Base-by-base conservation (phyloP, 2,329 filamentous ascomycete genomes). In the Monascus ruber region DNA sequence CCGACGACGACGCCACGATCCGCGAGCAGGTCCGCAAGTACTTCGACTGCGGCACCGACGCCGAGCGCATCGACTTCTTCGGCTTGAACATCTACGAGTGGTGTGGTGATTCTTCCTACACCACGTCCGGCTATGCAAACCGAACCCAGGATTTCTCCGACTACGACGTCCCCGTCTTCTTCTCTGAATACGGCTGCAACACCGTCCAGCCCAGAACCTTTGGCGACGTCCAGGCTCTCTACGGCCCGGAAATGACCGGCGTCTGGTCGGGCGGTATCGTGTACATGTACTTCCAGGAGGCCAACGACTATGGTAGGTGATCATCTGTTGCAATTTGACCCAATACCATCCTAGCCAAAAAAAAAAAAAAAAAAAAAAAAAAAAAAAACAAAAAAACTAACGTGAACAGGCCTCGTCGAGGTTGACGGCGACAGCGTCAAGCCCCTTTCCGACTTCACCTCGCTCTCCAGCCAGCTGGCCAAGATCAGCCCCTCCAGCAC, bases 11-110 rank as follows among this genome's bases (percentile, higher is more conserved):
- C 61, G 74, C 78, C 31, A 72, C 77, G n/a, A 93, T 93, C 51
- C 83, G 88, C 59, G 71, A 72, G 47, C 71, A 86, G 54, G 79
- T 94, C 54, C 85, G 85, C 49, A 69, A 85, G 58, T 96, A 91
- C 75, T 94, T 96, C 72, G 87, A 94, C 74, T 96, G 89, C 58
- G 83, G 85, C 26, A 37, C 41, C 42, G 63, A 76, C 41, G 68
- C 71, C 5, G 63, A 66, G 55, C 61, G 81, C 42, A 91, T 95
- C 48, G 89, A 95, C 65, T 95, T 89, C 73, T 95, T 86, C 86
- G 89, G 89, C 44, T 94, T 95, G 79, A 96, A 95, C 73, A 93
- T 95, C 68, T 96, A 95, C 76, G 93, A 86, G 33, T 96, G 89
- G 89, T 96, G 89, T 61, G 89, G 88, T 48, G 62, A 86, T 52